phyloP scores from a whole-genome alignment of 129 eudicot genomes.

The Pittosporum tobira region DNA sequence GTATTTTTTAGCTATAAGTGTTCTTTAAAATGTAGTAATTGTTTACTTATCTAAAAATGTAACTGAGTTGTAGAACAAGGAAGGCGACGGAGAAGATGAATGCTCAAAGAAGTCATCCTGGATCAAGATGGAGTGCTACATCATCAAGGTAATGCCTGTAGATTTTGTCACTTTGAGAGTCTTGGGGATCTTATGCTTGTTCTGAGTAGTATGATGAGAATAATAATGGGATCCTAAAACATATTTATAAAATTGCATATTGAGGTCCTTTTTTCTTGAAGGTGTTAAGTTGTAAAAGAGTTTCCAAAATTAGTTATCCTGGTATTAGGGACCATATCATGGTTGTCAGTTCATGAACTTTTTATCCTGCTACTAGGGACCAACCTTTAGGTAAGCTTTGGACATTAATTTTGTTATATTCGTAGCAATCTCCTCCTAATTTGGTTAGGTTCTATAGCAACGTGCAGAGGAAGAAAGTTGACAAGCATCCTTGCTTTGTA shows the following conservation, averaged over 20 bases:
- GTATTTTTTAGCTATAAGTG: too few relatives aligned
- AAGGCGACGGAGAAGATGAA: conserved; percentile 41
- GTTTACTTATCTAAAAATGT: not conserved
- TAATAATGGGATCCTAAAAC: not conserved
- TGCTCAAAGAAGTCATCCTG: conserved; percentile 37
- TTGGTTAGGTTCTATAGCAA: too few relatives aligned
- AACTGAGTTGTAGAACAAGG: conserved; percentile 32
- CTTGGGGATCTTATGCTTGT: not conserved
- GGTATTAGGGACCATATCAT: not conserved
- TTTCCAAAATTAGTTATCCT: not conserved
- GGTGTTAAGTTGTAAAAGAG: not conserved
- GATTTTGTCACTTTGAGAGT: not conserved
- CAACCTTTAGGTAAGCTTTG: not conserved
- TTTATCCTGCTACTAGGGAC: not conserved
- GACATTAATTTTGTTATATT: not conserved
- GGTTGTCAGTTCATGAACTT: too few relatives aligned
- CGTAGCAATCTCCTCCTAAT: not conserved
- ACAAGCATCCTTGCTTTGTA: too few relatives aligned
- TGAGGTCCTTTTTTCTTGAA: not conserved
- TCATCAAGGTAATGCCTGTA: conserved; percentile 38
- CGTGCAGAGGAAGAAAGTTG: too few relatives aligned
- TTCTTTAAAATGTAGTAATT: not conserved
- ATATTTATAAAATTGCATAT: not conserved
- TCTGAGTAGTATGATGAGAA: not conserved
- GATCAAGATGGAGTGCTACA: conserved; percentile 45